A percentile compares a stretch with the other conserved stretches of the same genome.
These are phyloP conservation scores for Lipomyces yarrowii DNA, from an alignment of 1,139 yeast species.

Conservation along the genomic window DNA sequence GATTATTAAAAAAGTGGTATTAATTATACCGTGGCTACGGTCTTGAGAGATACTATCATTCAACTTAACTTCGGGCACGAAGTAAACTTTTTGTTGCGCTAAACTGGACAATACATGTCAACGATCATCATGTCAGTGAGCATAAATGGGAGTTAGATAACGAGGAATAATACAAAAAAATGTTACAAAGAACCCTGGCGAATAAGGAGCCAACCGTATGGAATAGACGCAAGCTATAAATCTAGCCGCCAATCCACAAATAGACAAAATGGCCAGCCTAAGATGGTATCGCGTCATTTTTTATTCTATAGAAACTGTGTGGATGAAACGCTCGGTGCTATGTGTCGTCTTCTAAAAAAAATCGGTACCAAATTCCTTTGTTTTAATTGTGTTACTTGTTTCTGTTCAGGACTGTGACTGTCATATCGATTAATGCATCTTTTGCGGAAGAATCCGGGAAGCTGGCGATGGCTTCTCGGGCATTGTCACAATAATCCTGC, in stretches of 20 bases:
- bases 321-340: not conserved
- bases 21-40: not conserved
- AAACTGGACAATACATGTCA: not conserved
- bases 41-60: not conserved
- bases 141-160: too few species aligned
- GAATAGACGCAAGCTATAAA: too few species aligned
- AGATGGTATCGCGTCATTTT: not conserved
- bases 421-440: slow-evolving; percentile 81
- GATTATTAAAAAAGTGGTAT: not conserved
- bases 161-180: too few species aligned
- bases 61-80: not conserved
- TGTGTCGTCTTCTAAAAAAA: not conserved
- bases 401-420: slow-evolving; percentile 82
- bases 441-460: slow-evolving; percentile 90
- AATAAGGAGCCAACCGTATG: too few species aligned
- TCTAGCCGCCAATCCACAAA: too few species aligned
- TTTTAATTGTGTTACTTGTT: slow-evolving; percentile 51
- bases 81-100: not conserved
- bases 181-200: too few species aligned
- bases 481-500: slow-evolving; percentile 70
- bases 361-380: not conserved
- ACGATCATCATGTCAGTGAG: too few species aligned
- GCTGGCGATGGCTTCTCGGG: slow-evolving; percentile 63
- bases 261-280: not conserved
- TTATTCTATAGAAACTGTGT: too few species aligned